These are phyloP conservation scores for Bruguiera gymnorhiza DNA, from an alignment of 345 rosid species.

Conservation along the genomic window DNA sequence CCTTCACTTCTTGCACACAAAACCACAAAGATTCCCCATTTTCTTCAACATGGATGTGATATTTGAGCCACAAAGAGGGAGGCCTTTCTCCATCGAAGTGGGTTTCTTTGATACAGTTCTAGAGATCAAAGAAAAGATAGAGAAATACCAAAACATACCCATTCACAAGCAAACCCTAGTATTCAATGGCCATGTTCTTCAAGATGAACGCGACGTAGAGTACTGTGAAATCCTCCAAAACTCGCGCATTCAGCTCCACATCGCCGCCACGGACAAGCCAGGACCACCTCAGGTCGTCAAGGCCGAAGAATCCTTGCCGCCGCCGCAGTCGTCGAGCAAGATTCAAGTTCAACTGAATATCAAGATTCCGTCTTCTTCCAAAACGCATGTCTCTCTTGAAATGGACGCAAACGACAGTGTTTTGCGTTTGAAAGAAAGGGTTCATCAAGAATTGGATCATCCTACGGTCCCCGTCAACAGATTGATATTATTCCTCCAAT, in stretches of 20 bases:
- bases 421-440: conserved; percentile 39
- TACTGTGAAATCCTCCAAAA: conserved; percentile 52
- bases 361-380: conserved; percentile 37
- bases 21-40: background rate
- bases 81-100: conserved; percentile 64
- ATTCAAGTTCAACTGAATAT: conserved; percentile 35
- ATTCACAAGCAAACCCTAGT: conserved; percentile 50
- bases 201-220: conserved; percentile 58
- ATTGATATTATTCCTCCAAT: conserved; percentile 22
- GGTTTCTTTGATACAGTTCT: conserved; percentile 70
- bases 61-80: conserved; percentile 52
- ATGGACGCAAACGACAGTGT: conserved; percentile 37
- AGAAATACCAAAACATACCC: conserved; percentile 62
- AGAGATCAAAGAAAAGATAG: conserved; percentile 72
- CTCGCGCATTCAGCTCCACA: conserved; percentile 53
- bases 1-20: background rate
- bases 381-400: conserved; percentile 7
- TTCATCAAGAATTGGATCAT: conserved; percentile 36
- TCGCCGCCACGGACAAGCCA: conserved; percentile 25
- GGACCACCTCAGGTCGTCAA: conserved; percentile 19
- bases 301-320: conserved; percentile 23
- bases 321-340: conserved; percentile 26
- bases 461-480: conserved; percentile 23
- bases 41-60: conserved; percentile 52
- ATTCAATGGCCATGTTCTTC: conserved; percentile 60